Conservation (phyloP, 768 basidiomycete genomes). For the Suillus fuscotomentosus region DNA sequence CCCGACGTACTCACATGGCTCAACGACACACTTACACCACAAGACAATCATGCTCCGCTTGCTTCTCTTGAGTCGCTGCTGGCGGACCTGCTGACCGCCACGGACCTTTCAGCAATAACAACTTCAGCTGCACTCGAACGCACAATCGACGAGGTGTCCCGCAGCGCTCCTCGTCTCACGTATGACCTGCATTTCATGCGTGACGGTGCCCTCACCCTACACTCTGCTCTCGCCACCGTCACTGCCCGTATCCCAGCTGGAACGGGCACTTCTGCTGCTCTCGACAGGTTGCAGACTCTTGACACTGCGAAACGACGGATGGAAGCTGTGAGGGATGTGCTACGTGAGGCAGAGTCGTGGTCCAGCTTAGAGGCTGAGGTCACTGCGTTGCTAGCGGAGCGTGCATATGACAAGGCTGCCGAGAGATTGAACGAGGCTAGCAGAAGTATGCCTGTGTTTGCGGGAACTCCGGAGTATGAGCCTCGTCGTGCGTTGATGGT, state of each 20-base stretch:
- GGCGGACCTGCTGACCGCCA: conserved; percentile 68
- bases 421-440: conserved; percentile 87
- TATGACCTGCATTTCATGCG: conserved; percentile 98
- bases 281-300: conserved; percentile 77
- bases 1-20: conserved; percentile 70
- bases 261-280: conserved; percentile 54
- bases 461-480: conserved; percentile 91
- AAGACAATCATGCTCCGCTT: conserved; percentile 30
- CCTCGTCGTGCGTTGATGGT: conserved; percentile 82
- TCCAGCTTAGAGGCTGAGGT: conserved; percentile 92
- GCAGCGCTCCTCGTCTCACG: conserved; percentile 84
- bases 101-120: conserved; percentile 87
- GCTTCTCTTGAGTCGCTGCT: conserved; percentile 54
- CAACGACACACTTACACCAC: conserved; percentile 53
- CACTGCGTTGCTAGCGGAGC: conserved; percentile 75
- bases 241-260: conserved; percentile 33
- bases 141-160: conserved; percentile 89
- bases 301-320: conserved; percentile 84
- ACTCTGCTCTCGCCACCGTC: conserved; percentile 56
- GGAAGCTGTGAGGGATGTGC: conserved; percentile 85
- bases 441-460: conserved; percentile 88
- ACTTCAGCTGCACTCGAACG: conserved; percentile 85
- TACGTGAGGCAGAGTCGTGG: conserved; percentile 97
- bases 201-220: conserved; percentile 81
- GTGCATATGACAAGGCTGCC: conserved; percentile 86